Conservation (phyloP, 1,284 basidiomycete genomes). For the Marasmius sp. region DNA sequence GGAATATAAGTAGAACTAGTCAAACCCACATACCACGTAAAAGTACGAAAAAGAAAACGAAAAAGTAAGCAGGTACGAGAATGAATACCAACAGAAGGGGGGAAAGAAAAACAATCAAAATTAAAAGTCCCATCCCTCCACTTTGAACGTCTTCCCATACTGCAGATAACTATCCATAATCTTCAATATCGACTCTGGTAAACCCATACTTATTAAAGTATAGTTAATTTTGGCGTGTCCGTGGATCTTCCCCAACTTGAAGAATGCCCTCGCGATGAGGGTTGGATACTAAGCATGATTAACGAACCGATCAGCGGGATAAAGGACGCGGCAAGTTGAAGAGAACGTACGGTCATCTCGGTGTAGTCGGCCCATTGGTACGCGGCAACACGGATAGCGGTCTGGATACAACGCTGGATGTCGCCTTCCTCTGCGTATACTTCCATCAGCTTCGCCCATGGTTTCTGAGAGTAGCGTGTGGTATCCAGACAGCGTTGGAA, state of each 20-base stretch:
- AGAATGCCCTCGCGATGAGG: slow-evolving; percentile 85
- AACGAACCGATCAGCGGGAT: slow-evolving; percentile 1
- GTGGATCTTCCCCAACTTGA: slow-evolving; percentile 92
- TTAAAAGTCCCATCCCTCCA: slow-evolving; percentile 78
- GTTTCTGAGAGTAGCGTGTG: slow-evolving; percentile 86
- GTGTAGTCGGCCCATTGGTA: slow-evolving; percentile 88
- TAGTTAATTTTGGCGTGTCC: slow-evolving; percentile 94
- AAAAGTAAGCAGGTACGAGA: neutral
- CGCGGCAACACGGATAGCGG: slow-evolving; percentile 88
- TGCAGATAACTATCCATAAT: slow-evolving; percentile 85
- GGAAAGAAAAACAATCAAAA: neutral
- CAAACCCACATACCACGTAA: too few species aligned
- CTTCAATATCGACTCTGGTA: slow-evolving; percentile 81
- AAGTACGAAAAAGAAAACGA: too few species aligned
- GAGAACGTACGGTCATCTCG: slow-evolving; percentile 72
- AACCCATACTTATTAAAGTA: slow-evolving; percentile 90
- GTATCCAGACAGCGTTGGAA: slow-evolving; percentile 92
- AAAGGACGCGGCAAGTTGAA: neutral
- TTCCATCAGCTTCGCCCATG: slow-evolving; percentile 91
- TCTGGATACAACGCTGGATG: slow-evolving; percentile 86
- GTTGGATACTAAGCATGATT: slow-evolving; percentile 73
- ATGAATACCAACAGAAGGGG: neutral
- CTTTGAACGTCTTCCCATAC: slow-evolving; percentile 80
- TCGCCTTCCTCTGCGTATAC: slow-evolving; percentile 95
- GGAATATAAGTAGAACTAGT: too few species aligned